Percentiles rank a stretch among this genome's conserved stretches.
These are phyloP conservation scores for Trypanosomatidae sp. DNA, from an alignment of 208 protist genomes.

Conservation along the genomic window DNA sequence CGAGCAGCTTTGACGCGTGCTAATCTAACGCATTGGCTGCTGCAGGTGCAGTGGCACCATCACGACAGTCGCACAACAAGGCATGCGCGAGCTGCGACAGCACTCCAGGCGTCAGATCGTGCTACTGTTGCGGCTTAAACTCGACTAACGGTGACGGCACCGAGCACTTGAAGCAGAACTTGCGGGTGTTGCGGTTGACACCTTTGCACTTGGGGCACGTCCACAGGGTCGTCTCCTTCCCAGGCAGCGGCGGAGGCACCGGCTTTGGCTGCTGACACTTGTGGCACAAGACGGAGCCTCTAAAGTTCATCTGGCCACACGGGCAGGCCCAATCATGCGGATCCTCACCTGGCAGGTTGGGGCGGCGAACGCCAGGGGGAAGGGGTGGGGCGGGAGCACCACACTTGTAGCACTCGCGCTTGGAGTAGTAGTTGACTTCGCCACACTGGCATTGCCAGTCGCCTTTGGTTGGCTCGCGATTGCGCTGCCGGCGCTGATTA, in stretches of 20 bases:
- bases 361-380: conserved; percentile 81
- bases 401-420: conserved; percentile 92
- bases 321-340: conserved; percentile 90
- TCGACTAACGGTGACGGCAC: conserved; percentile 63
- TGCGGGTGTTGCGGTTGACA: conserved; percentile 72
- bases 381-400: conserved; percentile 84
- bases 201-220: conserved; percentile 84
- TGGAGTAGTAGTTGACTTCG: conserved; percentile 82
- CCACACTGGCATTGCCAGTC: conserved; percentile 91
- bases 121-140: conserved; percentile 57
- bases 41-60: not conserved
- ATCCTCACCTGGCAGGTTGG: conserved; percentile 85
- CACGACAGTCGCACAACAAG: not conserved
- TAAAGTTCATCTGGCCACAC: conserved; percentile 92
- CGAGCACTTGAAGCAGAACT: conserved; percentile 88
- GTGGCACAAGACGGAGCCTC: conserved; percentile 80
- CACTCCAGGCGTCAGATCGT: not conserved
- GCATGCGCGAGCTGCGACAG: not conserved
- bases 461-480: conserved; percentile 72
- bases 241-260: conserved; percentile 66
- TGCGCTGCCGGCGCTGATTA: conserved; percentile 23
- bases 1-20: not conserved
- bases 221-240: conserved; percentile 83
- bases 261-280: conserved; percentile 89
- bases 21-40: not conserved